Percentiles rank a stretch among this genome's conserved stretches.
Conservation (phyloP, 495 filamentous ascomycete species). For the Hyaloscypha finlandica region DNA sequence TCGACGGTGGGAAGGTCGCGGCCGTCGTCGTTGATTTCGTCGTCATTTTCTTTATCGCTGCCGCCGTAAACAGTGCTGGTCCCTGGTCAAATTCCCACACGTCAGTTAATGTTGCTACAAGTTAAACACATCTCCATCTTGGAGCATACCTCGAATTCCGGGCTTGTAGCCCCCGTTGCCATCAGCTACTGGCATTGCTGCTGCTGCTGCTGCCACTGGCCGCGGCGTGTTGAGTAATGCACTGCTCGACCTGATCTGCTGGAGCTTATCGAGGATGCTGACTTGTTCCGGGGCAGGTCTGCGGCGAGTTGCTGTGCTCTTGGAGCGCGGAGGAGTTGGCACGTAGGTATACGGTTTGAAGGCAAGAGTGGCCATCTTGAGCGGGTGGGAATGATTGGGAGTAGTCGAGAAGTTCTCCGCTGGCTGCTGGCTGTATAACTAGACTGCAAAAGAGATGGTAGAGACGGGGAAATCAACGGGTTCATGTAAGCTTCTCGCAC, state of each 20-base stretch:
- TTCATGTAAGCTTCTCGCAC: too few species aligned
- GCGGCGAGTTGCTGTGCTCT: slow-evolving; percentile 13
- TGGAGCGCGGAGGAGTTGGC: slow-evolving; percentile 15
- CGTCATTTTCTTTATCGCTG: neutral
- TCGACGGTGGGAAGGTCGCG: neutral
- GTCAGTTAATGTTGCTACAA: slow-evolving; percentile 18
- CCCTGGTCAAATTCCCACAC: slow-evolving; percentile 9
- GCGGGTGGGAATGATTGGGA: too few species aligned
- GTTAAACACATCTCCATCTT: slow-evolving; percentile 19
- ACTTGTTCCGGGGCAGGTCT: slow-evolving; percentile 15
- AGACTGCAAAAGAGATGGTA: too few species aligned
- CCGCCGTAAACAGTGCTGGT: slow-evolving; percentile 8
- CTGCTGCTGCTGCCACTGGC: slow-evolving; percentile 3
- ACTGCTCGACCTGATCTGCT: slow-evolving; percentile 1
- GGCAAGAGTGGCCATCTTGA: slow-evolving; percentile 18
- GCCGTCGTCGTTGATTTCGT: too few species aligned
- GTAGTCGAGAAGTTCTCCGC: too few species aligned
- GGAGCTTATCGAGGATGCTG: slow-evolving; percentile 16
- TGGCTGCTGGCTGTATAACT: too few species aligned
- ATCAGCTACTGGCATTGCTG: slow-evolving; percentile 13
- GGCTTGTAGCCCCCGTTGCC: neutral
- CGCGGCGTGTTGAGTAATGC: slow-evolving; percentile 10
- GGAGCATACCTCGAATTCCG: slow-evolving; percentile 21
- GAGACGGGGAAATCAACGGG: too few species aligned
- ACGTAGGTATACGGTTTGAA: slow-evolving; percentile 20